Conservation (phyloP, 805 yeast genomes). For the Lipomyces sp. region DNA sequence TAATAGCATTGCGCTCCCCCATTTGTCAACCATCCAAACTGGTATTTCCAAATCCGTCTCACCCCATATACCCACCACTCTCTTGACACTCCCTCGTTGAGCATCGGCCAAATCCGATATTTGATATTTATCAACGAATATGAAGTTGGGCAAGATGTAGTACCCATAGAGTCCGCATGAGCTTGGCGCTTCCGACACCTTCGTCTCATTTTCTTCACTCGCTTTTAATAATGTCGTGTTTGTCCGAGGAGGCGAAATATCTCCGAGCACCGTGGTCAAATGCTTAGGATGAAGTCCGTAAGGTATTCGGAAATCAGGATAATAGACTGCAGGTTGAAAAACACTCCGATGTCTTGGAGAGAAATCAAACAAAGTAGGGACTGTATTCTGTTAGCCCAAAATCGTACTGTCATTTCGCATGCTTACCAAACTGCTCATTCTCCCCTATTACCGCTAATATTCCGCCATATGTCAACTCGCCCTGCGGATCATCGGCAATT, state of each 20-base stretch:
- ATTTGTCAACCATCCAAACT: constrained; percentile 51
- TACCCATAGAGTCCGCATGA: constrained; percentile 53
- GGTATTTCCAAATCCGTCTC: constrained; percentile 64
- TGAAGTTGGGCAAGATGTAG: constrained; percentile 51
- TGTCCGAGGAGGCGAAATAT: constrained; percentile 25
- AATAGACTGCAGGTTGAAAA: constrained; percentile 18
- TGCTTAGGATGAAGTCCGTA: constrained; percentile 37
- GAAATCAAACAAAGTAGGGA: constrained; percentile 35
- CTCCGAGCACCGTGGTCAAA: constrained; percentile 25
- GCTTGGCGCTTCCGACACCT: constrained; percentile 9
- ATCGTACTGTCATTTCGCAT: not conserved
- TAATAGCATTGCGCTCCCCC: constrained; percentile 57
- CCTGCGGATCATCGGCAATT: constrained; percentile 26
- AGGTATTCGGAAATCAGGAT: constrained; percentile 31
- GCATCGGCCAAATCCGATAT: constrained; percentile 47
- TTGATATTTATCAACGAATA: constrained; percentile 64
- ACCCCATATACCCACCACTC: constrained; percentile 51
- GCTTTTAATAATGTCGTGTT: constrained; percentile 23
- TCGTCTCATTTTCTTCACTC: constrained; percentile 23
- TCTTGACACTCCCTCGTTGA: constrained; percentile 33
- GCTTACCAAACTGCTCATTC: constrained; percentile 32
- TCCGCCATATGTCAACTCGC: constrained; percentile 35
- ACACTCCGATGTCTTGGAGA: constrained; percentile 28
- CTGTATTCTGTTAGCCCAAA: constrained; percentile 8
- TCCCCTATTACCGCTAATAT: constrained; percentile 37